Percentiles rank a stretch among this genome's conserved stretches.
Conservation (phyloP, 2,329 filamentous ascomycete genomes). For the Fusarium lyarnte region DNA sequence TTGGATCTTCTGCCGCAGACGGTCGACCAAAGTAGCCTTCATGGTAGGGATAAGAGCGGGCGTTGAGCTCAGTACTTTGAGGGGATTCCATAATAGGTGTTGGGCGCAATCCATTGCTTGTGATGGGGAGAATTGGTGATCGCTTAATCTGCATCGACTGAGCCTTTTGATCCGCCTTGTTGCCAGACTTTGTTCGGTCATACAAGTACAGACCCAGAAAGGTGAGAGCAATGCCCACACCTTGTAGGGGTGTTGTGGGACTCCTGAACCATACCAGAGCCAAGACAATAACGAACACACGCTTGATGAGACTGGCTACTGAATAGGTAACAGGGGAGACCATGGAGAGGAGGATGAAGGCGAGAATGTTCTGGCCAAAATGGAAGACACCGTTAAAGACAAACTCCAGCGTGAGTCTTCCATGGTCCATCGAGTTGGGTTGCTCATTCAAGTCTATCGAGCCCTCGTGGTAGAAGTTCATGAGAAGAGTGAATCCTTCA, state of each 20-base stretch:
- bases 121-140: slow-evolving; percentile 72
- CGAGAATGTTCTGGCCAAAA: slow-evolving; percentile 95
- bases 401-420: slow-evolving; percentile 81
- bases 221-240: slow-evolving; percentile 84
- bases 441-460: slow-evolving; percentile 68
- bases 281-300: slow-evolving; percentile 95
- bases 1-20: slow-evolving; percentile 57
- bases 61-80: slow-evolving; percentile 41
- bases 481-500: slow-evolving; percentile 81
- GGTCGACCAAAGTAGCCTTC: slow-evolving; percentile 56
- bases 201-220: slow-evolving; percentile 95
- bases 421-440: slow-evolving; percentile 79
- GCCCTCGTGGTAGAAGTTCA: slow-evolving; percentile 84
- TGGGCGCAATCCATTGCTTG: slow-evolving; percentile 50
- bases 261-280: slow-evolving; percentile 97
- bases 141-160: slow-evolving; percentile 59
- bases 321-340: slow-evolving; percentile 97
- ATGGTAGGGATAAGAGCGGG: slow-evolving; percentile 53
- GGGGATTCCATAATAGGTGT: slow-evolving; percentile 38
- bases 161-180: slow-evolving; percentile 85
- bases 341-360: slow-evolving; percentile 90
- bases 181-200: slow-evolving; percentile 88
- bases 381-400: slow-evolving; percentile 97
- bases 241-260: slow-evolving; percentile 84
- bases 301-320: slow-evolving; percentile 94